Evolutionary conservation across 257 asterid species (phyloP).

Genomic region (Scutellaria minor): DNA sequence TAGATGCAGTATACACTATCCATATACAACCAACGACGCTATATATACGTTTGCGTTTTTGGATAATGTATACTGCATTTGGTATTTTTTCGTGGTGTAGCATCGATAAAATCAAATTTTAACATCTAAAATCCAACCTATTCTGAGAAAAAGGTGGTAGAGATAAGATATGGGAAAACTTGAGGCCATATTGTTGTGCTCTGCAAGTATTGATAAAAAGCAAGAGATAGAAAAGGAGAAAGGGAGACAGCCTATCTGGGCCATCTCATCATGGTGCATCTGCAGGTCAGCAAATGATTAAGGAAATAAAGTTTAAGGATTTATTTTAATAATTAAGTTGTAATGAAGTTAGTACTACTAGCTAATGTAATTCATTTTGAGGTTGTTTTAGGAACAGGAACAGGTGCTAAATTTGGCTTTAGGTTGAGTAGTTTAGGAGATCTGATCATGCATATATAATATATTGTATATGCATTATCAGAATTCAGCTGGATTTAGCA

Average conservation of each 20-base stretch:
- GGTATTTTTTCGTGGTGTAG: background rate
- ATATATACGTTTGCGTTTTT: background rate
- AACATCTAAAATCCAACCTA: conserved; percentile 18
- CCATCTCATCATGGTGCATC: conserved; percentile 40
- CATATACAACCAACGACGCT: background rate
- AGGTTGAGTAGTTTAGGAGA: conserved; percentile 41
- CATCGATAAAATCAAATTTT: conserved; percentile 9
- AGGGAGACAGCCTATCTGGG: conserved; percentile 57
- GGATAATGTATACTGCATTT: conserved; percentile 6
- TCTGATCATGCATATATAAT: background rate
- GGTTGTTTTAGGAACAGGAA: conserved; percentile 57
- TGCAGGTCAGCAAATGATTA: conserved; percentile 38
- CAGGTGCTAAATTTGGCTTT: conserved; percentile 73
- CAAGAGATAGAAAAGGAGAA: conserved; percentile 23
- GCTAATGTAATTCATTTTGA: conserved; percentile 20
- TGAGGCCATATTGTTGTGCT: conserved; percentile 38
- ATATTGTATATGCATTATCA: conserved; percentile 25
- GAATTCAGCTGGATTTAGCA: conserved; percentile 67
- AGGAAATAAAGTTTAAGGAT: conserved; percentile 34
- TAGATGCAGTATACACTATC: conserved; percentile 2
- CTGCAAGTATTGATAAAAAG: conserved; percentile 41
- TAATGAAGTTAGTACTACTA: conserved; percentile 27
- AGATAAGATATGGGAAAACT: conserved; percentile 22
- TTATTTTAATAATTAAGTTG: conserved; percentile 21
- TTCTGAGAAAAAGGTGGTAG: conserved; percentile 28